These are phyloP conservation scores for Penicillium macrosclerotiorum DNA, from an alignment of 495 filamentous ascomycete species.

Conservation along the genomic window DNA sequence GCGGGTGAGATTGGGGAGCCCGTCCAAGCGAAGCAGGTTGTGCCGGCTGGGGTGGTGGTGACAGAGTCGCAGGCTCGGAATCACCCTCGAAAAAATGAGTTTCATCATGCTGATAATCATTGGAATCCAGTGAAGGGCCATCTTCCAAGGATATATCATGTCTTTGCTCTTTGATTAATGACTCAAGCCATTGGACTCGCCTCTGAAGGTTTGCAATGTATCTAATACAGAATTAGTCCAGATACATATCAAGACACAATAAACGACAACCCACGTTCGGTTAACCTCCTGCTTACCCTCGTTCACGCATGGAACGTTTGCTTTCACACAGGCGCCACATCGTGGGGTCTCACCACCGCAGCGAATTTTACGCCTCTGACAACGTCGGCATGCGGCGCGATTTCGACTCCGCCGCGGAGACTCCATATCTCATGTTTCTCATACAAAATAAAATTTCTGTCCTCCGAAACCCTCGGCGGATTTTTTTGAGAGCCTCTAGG, in stretches of 20 bases:
- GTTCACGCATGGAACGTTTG: slow-evolving; percentile 37
- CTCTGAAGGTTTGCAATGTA: slow-evolving; percentile 41
- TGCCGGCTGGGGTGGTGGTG: slow-evolving; percentile 2
- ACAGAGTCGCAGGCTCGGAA: neutral
- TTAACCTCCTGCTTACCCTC: slow-evolving; percentile 43
- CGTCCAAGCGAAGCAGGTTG: slow-evolving; percentile 2
- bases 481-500: too few species aligned
- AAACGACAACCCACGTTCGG: slow-evolving; percentile 23
- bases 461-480: too few species aligned
- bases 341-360: slow-evolving; percentile 23
- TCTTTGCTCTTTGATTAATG: slow-evolving; percentile 31
- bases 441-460: too few species aligned
- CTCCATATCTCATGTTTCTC: too few species aligned
- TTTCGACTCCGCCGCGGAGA: slow-evolving; percentile 30
- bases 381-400: slow-evolving; percentile 40
- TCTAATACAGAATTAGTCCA: slow-evolving; percentile 14
- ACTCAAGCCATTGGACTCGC: slow-evolving; percentile 43
- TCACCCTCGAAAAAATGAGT: neutral
- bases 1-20: neutral
- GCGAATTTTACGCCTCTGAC: slow-evolving; percentile 25
- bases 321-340: slow-evolving; percentile 40
- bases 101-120: slow-evolving; percentile 4
- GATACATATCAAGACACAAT: neutral
- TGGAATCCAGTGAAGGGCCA: slow-evolving; percentile 12
- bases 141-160: slow-evolving; percentile 29